These are phyloP conservation scores for Saccharomycopsis crataegensis DNA, from an alignment of 1,139 yeast species.

Conservation along the genomic window DNA sequence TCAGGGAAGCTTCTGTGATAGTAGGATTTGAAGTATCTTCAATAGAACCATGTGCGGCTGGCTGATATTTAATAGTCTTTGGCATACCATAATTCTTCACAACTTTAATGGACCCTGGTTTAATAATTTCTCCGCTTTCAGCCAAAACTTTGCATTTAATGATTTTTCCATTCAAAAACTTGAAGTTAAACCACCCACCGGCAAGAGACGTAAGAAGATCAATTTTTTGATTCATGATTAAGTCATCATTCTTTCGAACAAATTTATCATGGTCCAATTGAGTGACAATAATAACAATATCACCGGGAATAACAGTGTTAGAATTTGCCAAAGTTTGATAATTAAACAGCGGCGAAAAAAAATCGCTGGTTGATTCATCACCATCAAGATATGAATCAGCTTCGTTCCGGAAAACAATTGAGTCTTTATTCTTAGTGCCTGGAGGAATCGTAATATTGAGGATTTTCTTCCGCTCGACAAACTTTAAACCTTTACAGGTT, in stretches of 20 bases:
- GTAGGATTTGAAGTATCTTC: too few relatives aligned
- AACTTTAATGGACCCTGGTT: conserved; percentile 40
- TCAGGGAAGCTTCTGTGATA: not conserved
- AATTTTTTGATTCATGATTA: conserved; percentile 39
- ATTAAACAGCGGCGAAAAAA: not conserved
- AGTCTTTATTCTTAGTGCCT: conserved; percentile 46
- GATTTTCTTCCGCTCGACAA: conserved; percentile 40
- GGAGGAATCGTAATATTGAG: conserved; percentile 44
- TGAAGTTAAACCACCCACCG: conserved; percentile 44
- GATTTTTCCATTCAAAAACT: conserved; percentile 40
- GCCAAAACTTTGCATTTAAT: conserved; percentile 32
- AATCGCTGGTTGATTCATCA: conserved; percentile 6
- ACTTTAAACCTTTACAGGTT: conserved; percentile 35
- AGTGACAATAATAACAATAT: conserved; percentile 43
- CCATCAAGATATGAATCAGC: conserved; percentile 50
- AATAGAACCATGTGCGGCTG: not conserved
- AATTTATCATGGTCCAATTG: conserved; percentile 35
- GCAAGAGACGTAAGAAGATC: conserved; percentile 46
- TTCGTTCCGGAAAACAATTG: conserved; percentile 45
- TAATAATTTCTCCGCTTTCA: conserved; percentile 40
- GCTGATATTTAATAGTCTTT: conserved; percentile 37
- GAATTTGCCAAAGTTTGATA: conserved; percentile 24
- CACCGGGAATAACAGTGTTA: conserved; percentile 47
- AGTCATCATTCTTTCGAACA: conserved; percentile 42
- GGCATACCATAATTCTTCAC: conserved; percentile 59